Base-by-base conservation (phyloP, 768 basidiomycete species). In the Cystofilobasidium capitatum region DNA sequence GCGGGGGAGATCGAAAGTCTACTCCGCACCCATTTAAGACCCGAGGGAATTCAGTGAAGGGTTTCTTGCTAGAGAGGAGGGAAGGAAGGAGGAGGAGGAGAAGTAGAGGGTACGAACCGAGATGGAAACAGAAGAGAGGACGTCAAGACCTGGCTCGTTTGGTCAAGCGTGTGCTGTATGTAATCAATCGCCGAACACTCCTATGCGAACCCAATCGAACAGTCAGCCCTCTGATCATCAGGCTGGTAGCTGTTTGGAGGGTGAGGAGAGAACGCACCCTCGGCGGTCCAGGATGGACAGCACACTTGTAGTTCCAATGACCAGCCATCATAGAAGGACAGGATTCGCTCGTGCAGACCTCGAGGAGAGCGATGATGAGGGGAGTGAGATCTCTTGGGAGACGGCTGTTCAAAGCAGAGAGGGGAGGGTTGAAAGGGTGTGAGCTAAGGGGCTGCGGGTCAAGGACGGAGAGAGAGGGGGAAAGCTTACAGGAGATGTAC, bases 281-380 rank as follows among this genome's bases (percentile, higher is more conserved):
- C 36, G 59, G 61, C 26, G 66, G 62, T 20, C 58, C 42, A 0
- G 67, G 91, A 77, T 97, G 92, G 0, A 91, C 93, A 44, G 93
- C 91, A 72, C 94, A 98, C 8, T 97, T 79, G 77, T 96, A 98
- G 35, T 90, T 81, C 94, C 94, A 97, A 80, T 97, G 91, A 64
- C 89, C 90, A n/a, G 93, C 92, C 77, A 93, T 93, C 94, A 99
- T 99, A 78, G 94, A 87, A 1, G 92, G 90, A 80, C 94, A 99
- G 13, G 87, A 84, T 40, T 82, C 78, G 44, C 89, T 84, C 16
- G 86, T 89, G 75, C 93, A 98, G 55, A 70, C 64, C 4, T 63
- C 57, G 8, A 77, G 60, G 14, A 78, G 73, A 10, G 74, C 71
- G 20, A 70, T 73, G 37, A 77, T 36, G 12, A 78, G 73, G 0